Conservation (phyloP, 1,284 basidiomycete species). For the Boletellus deceptivus region DNA sequence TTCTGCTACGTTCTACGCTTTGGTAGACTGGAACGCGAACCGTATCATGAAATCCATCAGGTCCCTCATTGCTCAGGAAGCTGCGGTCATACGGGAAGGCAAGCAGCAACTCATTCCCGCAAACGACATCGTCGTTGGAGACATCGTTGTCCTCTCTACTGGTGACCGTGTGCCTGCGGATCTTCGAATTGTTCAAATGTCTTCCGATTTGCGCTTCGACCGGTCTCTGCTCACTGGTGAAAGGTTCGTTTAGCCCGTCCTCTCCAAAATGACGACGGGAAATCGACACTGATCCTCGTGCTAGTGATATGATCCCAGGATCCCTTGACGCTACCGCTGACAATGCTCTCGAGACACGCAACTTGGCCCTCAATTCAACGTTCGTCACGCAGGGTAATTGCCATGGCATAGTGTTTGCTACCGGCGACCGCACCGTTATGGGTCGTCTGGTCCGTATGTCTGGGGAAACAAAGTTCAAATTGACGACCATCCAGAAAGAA, state of each 20-base stretch:
- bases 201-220: slow-evolving; percentile 57
- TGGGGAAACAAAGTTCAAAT: slow-evolving; percentile 45
- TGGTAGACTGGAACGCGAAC: slow-evolving; percentile 43
- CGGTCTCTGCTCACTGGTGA: slow-evolving; percentile 65
- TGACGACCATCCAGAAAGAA: slow-evolving; percentile 48
- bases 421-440: slow-evolving; percentile 57
- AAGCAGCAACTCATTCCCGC: slow-evolving; percentile 61
- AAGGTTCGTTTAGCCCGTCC: slow-evolving; percentile 27
- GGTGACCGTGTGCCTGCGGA: slow-evolving; percentile 86
- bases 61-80: slow-evolving; percentile 41
- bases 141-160: slow-evolving; percentile 71
- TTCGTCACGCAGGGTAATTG: slow-evolving; percentile 57
- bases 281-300: not conserved
- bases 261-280: not conserved
- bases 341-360: slow-evolving; percentile 62
- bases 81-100: slow-evolving; percentile 53
- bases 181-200: slow-evolving; percentile 61
- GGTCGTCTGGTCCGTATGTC: slow-evolving; percentile 63
- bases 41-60: slow-evolving; percentile 39
- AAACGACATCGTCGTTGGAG: slow-evolving; percentile 80
- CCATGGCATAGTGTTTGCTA: slow-evolving; percentile 56
- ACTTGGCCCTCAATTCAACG: slow-evolving; percentile 56
- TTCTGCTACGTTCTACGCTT: slow-evolving; percentile 47
- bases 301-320: slow-evolving; percentile 50
- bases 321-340: slow-evolving; percentile 50